Evolutionary conservation across 2,329 filamentous ascomycete genomes (phyloP), one percentile per base, ranked within the genome.

Genomic region (Bipolaris sorokiniana): DNA sequence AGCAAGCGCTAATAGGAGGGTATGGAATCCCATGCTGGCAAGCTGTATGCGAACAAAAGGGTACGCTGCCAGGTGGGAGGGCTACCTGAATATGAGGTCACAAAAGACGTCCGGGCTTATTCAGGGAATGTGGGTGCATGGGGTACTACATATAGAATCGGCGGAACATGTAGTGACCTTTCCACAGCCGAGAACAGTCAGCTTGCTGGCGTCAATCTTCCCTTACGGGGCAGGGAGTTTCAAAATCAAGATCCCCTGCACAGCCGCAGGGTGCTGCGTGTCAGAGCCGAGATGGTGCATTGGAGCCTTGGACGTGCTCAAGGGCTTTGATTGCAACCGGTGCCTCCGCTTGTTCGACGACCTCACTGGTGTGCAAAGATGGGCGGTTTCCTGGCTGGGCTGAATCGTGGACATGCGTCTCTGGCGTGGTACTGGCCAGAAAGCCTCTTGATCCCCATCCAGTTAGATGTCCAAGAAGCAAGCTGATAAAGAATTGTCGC

Each of bases 11-110:
- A 72, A 51, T 33, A 71, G 42, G 7, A 76, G 56, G 20, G 71
- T 71, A 44, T 69, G 60, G 40, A 70, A 28, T 40, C 69, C 74
- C 74, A 78, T 77, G 31, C 26, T 65, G 63, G 55, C 52, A 58
- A 57, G 38, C 34, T 42, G 49, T 52, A 26, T 48, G 46, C 40
- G 33, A 51, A 48, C 36, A 54, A 36, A 37, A 52, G 13, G 18
- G 28, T 28, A 51, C 22, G 48, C 50, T 50, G 16, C 48, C 46
- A 42, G 51, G 48, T 48, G 44, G 56, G 28, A 61, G 41, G 55
- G 26, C 36, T 52, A 51, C 48, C 50, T 51, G 48, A 31, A 56
- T 48, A 38, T 51, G 31, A 52, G 59, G 44, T 58, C 38, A 55
- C 54, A 34, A 54, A 48, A 53, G 51, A 50, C 59, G n/a, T 55